Evolutionary conservation across 2,329 filamentous ascomycete genomes (phyloP), one percentile per base, ranked within the genome.

Genomic region (Arthrinium phaeospermum): DNA sequence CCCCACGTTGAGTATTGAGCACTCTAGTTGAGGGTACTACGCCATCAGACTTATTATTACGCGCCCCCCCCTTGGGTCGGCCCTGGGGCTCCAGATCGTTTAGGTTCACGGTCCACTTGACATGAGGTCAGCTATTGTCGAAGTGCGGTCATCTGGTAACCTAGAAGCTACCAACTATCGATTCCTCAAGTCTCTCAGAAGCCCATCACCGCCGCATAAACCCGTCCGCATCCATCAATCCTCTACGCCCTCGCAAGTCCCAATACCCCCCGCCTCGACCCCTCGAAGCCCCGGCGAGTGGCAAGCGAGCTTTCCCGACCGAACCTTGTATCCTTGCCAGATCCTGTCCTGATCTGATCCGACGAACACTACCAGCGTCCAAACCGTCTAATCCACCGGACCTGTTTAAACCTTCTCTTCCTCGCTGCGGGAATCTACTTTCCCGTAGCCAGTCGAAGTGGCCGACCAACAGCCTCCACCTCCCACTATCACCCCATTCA

Each of bases 381-480:
- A 41, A 64, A 41, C 10, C 57, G 34, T 64, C 57, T 64, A n/a
- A 64, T 64, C 57, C 57, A 64, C 57, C 57, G 57, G 57, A 41
- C 57, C 34, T 64, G 57, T 37, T 49, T 27, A 49, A 46, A 47
- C 46, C 30, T 67, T 44, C 57, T 75, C 57, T 64, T 75, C 69
- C 64, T 77, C 73, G 76, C 77, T 79, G 83, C 82, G 83, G 85
- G 82, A 83, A 80, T 74, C 45, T 68, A 34, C 71, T 51, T 84
- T 84, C 87, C 86, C 49, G 68, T 30, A 57, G 68, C 45, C 24
- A 70, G 46, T 51, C 91, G 91, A 91, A 88, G 92, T 94, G 92
- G 92, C 92, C 88, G 88, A 92, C 90, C 88, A 90, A 86, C 86
- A 80, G 81, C 85, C 84, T 81, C 83, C 84, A 74, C 76, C 78